Evolutionary conservation across 2,329 filamentous ascomycete species (phyloP).

Genomic region (Cladophialophora yegresii): DNA sequence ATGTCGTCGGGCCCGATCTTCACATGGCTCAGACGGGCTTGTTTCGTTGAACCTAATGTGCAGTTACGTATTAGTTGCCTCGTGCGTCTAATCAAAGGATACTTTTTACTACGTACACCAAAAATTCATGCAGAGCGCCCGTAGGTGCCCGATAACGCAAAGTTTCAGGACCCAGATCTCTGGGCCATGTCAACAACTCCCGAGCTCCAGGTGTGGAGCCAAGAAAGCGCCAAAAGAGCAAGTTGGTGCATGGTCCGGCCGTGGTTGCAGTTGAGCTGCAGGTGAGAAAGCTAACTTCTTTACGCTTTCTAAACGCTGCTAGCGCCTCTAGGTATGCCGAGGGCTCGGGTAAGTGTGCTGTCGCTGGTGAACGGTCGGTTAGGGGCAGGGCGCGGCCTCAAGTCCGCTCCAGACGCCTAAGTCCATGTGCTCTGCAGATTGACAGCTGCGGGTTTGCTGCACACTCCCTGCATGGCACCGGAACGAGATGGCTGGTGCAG

Average conservation of each 20-base stretch:
- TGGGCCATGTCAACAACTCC: background rate
- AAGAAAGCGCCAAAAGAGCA: background rate
- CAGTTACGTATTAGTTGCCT: too few relatives aligned
- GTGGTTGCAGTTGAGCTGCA: background rate
- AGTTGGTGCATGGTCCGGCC: background rate
- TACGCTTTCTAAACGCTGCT: background rate
- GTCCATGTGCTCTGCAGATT: slow-evolving; percentile 2
- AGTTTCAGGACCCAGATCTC: background rate
- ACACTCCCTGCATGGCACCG: background rate
- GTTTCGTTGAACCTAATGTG: background rate
- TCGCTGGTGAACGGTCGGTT: background rate
- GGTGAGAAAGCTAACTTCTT: background rate
- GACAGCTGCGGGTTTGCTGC: background rate
- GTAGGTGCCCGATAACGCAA: too few relatives aligned
- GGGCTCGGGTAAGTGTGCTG: background rate
- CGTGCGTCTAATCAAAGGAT: background rate
- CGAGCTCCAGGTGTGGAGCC: too few relatives aligned
- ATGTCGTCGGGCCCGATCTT: background rate
- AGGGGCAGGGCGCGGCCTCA: background rate
- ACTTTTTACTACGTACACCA: too few relatives aligned
- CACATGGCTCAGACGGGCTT: background rate
- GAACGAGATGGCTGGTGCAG: background rate
- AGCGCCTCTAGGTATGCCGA: background rate
- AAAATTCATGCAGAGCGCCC: background rate
- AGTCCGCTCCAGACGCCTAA: background rate